Percentiles rank a stretch among this genome's conserved stretches.
These are phyloP conservation scores for Penicillium verhagenii DNA, from an alignment of 495 filamentous ascomycete species.

Conservation along the genomic window DNA sequence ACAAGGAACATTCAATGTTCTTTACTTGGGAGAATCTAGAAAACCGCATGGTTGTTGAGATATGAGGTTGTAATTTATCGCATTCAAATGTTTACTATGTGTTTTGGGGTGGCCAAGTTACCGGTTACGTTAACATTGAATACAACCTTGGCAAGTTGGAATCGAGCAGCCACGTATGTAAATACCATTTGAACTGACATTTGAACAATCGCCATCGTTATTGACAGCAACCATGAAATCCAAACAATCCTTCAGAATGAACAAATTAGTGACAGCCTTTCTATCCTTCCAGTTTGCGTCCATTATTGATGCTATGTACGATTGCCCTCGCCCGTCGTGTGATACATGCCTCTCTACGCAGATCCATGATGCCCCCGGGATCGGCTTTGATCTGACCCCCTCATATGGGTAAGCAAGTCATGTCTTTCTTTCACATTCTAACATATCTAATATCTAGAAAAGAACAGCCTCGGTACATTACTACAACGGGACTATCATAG, in stretches of 20 bases:
- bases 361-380: neutral
- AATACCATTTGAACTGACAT: too few species aligned
- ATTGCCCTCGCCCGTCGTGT: neutral
- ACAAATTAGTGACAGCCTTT: neutral
- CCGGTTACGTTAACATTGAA: too few species aligned
- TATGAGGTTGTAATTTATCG: too few species aligned
- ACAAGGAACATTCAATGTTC: too few species aligned
- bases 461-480: constrained; percentile 16
- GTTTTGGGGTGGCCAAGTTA: too few species aligned
- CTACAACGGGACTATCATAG: constrained; percentile 16
- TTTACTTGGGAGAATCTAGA: too few species aligned
- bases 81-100: too few species aligned
- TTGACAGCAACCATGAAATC: too few species aligned
- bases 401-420: constrained; percentile 12
- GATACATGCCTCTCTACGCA: neutral
- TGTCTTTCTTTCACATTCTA: neutral
- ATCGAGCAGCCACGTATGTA: too few species aligned
- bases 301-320: neutral
- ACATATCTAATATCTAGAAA: neutral
- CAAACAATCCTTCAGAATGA: neutral
- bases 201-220: too few species aligned
- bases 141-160: too few species aligned
- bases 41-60: too few species aligned
- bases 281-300: neutral
- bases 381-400: constrained; percentile 2